phyloP scores from a whole-genome alignment of 2,329 filamentous ascomycete species.

The Phyllosticta capitalensis region DNA sequence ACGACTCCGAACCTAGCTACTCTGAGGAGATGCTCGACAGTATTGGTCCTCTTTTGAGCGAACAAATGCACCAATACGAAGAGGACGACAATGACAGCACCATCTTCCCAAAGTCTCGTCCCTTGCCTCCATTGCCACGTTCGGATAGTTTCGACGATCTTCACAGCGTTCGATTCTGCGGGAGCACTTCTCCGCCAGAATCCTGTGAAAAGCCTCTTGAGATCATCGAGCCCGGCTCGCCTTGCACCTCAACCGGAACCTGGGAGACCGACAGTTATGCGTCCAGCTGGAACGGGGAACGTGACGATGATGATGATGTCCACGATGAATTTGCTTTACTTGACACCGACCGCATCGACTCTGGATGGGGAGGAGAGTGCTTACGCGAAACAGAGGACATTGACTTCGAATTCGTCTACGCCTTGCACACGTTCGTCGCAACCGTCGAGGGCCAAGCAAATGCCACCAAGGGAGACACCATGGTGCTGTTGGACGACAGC shows the following conservation, averaged over 20 bases:
- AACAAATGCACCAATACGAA: constrained; percentile 1
- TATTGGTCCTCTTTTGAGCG: constrained; percentile 10
- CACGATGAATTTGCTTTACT: constrained; percentile 47
- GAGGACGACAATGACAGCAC: not conserved
- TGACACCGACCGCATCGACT: constrained; percentile 57
- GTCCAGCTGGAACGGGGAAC: constrained; percentile 27
- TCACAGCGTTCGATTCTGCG: not conserved
- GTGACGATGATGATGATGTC: constrained; percentile 47
- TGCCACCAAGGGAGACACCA: constrained; percentile 95
- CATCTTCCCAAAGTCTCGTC: not conserved
- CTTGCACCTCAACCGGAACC: not conserved
- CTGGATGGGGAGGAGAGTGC: constrained; percentile 68
- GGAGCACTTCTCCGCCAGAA: not conserved
- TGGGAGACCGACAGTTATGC: constrained; percentile 31
- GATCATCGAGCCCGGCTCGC: not conserved
- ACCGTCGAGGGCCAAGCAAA: constrained; percentile 98
- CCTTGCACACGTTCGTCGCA: constrained; percentile 91
- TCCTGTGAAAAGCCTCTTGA: not conserved
- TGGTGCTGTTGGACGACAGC: constrained; percentile 95
- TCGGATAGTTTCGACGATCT: constrained; percentile 3
- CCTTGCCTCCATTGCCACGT: constrained; percentile 4
- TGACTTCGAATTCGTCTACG: constrained; percentile 99
- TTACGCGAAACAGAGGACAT: constrained; percentile 96
- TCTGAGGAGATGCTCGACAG: constrained; percentile 13
- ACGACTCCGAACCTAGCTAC: constrained; percentile 1